Base-by-base conservation (phyloP, 1,284 basidiomycete genomes). In the Microbotryum violaceum region DNA sequence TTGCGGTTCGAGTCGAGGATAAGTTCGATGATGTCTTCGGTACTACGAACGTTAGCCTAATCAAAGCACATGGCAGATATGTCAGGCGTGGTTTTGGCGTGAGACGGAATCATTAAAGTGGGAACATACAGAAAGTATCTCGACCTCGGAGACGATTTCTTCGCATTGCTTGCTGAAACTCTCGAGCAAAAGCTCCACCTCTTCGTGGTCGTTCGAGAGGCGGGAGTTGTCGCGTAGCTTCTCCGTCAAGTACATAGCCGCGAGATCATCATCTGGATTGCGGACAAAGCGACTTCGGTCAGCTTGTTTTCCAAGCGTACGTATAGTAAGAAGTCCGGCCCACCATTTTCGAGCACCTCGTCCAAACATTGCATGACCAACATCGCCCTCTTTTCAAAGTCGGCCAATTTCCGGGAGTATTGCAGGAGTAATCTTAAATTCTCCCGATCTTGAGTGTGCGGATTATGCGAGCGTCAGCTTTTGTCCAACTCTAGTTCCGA, bases 1-100 rank as follows among this genome's bases (percentile, higher is more conserved):
- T 98, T 98, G 53, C 94, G 87, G 77, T 96, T 96, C 61, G 91
- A 89, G 75, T 98, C 94, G 52, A 98, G 82, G 73, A 97, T 93
- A 61, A 98, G 82, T 76, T 98, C 94, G 7, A 96, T 91, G 56
- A 97, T 94, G 76, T 97, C 93, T 78, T 97, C 92, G 0, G 93
- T 97, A 20, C 90, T 91, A 77, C 90, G 87, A 58, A 97, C 90
- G 73, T 96, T 96, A 60, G 81, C 82, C 89, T 92, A 70, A 44
- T 55, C 27, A 25, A 42, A 25, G 21, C 31, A 33, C 14, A 18
- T 14, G 37, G 23, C 53, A 52, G 9, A 18, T 3, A 46, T 51
- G 23, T 57, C 49, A 57, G 49, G 29, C 48, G 31, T 20, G 9
- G 21, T 27, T 7, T 18, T 4, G 5, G 21, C 3, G 27, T 46